phyloP scores from a whole-genome alignment of 116 monocot species.

The Posidonia oceanica region DNA sequence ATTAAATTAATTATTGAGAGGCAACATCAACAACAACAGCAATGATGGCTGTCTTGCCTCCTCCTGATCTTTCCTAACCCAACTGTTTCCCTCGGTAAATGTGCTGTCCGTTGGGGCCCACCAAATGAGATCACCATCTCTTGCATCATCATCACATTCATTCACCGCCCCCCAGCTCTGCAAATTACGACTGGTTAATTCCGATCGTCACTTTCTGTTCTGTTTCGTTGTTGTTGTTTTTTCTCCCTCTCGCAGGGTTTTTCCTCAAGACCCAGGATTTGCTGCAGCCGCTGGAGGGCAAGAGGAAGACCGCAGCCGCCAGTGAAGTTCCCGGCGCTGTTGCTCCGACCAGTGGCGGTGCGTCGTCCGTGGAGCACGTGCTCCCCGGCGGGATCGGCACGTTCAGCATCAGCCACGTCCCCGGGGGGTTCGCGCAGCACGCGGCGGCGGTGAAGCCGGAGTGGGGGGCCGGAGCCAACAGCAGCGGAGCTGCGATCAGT shows the following conservation, averaged over 20 bases:
- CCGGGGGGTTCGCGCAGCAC: not conserved
- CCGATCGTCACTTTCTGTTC: no score
- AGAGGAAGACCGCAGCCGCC: slow-evolving; percentile 8
- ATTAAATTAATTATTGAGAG: no score
- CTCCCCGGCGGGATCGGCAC: slow-evolving; percentile 62
- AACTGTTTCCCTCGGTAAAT: no score
- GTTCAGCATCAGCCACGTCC: slow-evolving; percentile 54
- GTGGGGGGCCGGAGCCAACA: slow-evolving; percentile 3
- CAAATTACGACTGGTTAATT: no score
- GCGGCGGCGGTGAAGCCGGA: slow-evolving; percentile 32
- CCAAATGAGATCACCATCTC: no score
- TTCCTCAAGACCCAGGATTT: slow-evolving; percentile 66
- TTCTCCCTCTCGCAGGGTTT: slow-evolving; percentile 20
- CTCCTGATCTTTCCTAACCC: no score
- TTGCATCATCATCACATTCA: no score
- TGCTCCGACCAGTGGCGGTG: not conserved
- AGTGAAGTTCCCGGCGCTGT: not conserved
- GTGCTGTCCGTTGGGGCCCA: no score
- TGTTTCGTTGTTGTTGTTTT: no score
- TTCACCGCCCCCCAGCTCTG: no score
- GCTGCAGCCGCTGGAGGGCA: slow-evolving; percentile 42
- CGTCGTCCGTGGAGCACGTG: slow-evolving; percentile 25
- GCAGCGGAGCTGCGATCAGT: not conserved
- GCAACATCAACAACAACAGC: no score
- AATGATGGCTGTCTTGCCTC: no score